phyloP scores from a whole-genome alignment of 352 stramenopile genomes.

The Lagenidium sp. region DNA sequence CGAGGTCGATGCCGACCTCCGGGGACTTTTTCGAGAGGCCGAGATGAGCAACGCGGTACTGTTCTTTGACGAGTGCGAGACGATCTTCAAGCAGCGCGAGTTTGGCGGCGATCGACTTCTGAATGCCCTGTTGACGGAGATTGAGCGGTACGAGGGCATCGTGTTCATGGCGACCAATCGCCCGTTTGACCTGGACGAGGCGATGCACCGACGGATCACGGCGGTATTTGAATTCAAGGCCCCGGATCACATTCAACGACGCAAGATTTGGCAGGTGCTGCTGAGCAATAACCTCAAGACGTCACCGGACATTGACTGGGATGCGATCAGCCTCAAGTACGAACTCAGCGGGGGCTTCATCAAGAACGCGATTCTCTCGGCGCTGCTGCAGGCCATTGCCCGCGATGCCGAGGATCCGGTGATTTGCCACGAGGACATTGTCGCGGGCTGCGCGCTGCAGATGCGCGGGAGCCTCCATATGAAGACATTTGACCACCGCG shows the following conservation, averaged over 20 bases:
- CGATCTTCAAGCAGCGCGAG: constrained; percentile 83
- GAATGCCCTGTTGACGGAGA: constrained; percentile 83
- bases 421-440: constrained; percentile 71
- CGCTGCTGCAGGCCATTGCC: constrained; percentile 70
- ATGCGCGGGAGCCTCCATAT: constrained; percentile 85
- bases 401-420: constrained; percentile 42
- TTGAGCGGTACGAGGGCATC: constrained; percentile 84
- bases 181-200: constrained; percentile 83
- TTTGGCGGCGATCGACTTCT: constrained; percentile 65
- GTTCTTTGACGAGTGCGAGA: constrained; percentile 88
- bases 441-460: constrained; percentile 71
- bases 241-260: constrained; percentile 73
- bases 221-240: constrained; percentile 85
- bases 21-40: constrained; percentile 77
- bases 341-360: constrained; percentile 87
- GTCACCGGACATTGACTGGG: constrained; percentile 72
- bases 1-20: constrained; percentile 71
- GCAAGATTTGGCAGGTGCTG: constrained; percentile 81
- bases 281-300: constrained; percentile 37
- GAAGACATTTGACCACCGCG: constrained; percentile 85
- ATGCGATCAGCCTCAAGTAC: constrained; percentile 80
- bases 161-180: constrained; percentile 87
- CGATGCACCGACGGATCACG: constrained; percentile 87
- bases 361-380: constrained; percentile 86
- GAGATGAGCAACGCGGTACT: constrained; percentile 87